These are phyloP conservation scores for Russula foetens DNA, from an alignment of 768 basidiomycete species.

Conservation along the genomic window DNA sequence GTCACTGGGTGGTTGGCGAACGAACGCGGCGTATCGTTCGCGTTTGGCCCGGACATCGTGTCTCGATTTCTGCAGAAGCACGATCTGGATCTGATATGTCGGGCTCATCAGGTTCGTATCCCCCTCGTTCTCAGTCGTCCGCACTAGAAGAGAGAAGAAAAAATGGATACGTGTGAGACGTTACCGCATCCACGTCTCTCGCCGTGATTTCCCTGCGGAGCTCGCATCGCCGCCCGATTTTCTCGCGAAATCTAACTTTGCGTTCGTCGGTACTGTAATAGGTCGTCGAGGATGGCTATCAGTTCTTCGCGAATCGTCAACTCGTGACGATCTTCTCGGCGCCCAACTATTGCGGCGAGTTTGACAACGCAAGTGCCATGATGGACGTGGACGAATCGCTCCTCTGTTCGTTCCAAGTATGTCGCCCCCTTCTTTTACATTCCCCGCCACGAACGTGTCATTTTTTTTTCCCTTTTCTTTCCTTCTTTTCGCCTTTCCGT, in stretches of 20 bases:
- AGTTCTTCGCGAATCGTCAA: conserved; percentile 97
- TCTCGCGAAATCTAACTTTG: neutral
- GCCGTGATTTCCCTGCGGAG: no score
- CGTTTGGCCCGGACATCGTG: conserved; percentile 98
- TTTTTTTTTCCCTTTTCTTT: neutral
- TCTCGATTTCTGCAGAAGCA: conserved; percentile 97
- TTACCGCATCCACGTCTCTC: no score
- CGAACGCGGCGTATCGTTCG: conserved; percentile 96
- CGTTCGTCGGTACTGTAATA: conserved; percentile 25
- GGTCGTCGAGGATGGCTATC: conserved; percentile 99
- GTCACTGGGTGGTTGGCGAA: conserved; percentile 99
- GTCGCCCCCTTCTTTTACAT: neutral
- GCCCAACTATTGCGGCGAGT: conserved; percentile 90
- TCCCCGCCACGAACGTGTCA: neutral
- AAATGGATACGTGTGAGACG: no score
- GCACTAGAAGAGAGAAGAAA: no score
- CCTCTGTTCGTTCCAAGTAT: conserved; percentile 93
- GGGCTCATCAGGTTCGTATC: conserved; percentile 83
- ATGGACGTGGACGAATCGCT: conserved; percentile 98
- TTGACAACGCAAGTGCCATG: conserved; percentile 99
- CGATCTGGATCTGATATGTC: conserved; percentile 98
- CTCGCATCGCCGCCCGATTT: no score
- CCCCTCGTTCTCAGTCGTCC: no score
- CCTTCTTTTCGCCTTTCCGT: no score
- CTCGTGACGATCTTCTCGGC: conserved; percentile 95